Conservation (phyloP, 139 green algal species). For the Coelastrella sp. region DNA sequence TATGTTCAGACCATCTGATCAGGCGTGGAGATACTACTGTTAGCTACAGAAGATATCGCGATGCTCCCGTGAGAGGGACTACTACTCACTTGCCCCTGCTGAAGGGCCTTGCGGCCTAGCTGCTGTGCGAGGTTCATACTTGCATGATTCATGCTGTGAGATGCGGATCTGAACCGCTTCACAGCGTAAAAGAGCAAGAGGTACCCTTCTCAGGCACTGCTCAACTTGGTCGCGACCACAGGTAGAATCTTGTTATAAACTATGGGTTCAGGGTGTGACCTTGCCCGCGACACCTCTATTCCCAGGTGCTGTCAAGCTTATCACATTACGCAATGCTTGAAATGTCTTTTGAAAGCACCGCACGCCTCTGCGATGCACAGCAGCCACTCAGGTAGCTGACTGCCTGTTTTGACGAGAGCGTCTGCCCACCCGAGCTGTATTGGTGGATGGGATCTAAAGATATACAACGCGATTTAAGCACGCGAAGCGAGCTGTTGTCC, state of each 20-base stretch:
- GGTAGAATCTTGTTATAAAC: constrained; percentile 23
- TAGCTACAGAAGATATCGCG: background rate
- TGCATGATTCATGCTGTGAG: constrained; percentile 7
- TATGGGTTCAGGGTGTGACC: background rate
- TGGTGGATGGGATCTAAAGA: too few species aligned
- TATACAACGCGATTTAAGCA: too few species aligned
- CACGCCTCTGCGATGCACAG: too few species aligned
- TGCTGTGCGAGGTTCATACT: constrained; percentile 18
- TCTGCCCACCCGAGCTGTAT: too few species aligned
- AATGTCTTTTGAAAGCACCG: too few species aligned
- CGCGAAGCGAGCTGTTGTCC: too few species aligned
- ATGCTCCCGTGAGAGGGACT: background rate
- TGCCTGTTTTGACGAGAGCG: too few species aligned
- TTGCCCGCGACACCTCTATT: too few species aligned
- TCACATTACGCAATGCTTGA: too few species aligned
- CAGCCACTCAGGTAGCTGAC: too few species aligned
- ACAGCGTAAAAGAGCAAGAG: background rate
- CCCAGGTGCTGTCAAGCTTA: too few species aligned
- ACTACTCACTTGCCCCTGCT: background rate
- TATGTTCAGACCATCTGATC: background rate
- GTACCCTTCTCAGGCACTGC: background rate
- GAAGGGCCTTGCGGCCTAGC: constrained; percentile 1
- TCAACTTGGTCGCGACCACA: constrained; percentile 3
- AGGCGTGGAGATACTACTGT: too few species aligned
- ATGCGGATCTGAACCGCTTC: background rate